Percentiles rank a stretch among this genome's conserved stretches.
These are phyloP conservation scores for Xylariales sp. DNA, from an alignment of 2,329 filamentous ascomycete species.

Conservation along the genomic window DNA sequence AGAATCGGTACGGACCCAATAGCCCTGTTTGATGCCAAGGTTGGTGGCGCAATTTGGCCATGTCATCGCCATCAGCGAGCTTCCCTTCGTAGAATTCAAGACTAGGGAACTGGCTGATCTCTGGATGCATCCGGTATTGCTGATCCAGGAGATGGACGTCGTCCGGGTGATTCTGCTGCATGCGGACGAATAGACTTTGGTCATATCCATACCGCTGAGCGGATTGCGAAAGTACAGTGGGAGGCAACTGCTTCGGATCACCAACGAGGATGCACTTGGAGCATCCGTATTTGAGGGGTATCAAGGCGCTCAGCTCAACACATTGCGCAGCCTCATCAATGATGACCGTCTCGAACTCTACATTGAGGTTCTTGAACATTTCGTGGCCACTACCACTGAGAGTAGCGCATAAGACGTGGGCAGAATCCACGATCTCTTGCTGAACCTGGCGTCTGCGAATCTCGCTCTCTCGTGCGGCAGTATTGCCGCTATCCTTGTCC, in stretches of 20 bases:
- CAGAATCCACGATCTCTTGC: constrained; percentile 83
- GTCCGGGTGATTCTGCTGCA: constrained; percentile 87
- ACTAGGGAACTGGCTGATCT: constrained; percentile 89
- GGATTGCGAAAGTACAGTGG: constrained; percentile 90
- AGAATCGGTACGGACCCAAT: constrained; percentile 92
- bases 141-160: constrained; percentile 93
- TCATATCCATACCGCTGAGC: constrained; percentile 92
- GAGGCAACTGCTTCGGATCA: constrained; percentile 94
- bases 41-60: constrained; percentile 69
- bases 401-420: constrained; percentile 91
- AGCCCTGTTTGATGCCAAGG: constrained; percentile 82
- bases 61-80: constrained; percentile 78
- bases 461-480: constrained; percentile 76
- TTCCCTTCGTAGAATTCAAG: constrained; percentile 86
- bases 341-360: constrained; percentile 97
- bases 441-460: constrained; percentile 79
- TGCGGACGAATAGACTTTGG: constrained; percentile 95
- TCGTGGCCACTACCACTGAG: constrained; percentile 95
- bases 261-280: constrained; percentile 95
- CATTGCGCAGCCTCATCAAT: constrained; percentile 98
- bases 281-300: constrained; percentile 95
- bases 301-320: constrained; percentile 92
- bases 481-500: constrained; percentile 80
- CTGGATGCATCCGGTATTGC: constrained; percentile 98
- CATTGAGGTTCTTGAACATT: constrained; percentile 89